Evolutionary conservation across 2,329 filamentous ascomycete genomes (phyloP).

Genomic region (Clathrospora elynae): DNA sequence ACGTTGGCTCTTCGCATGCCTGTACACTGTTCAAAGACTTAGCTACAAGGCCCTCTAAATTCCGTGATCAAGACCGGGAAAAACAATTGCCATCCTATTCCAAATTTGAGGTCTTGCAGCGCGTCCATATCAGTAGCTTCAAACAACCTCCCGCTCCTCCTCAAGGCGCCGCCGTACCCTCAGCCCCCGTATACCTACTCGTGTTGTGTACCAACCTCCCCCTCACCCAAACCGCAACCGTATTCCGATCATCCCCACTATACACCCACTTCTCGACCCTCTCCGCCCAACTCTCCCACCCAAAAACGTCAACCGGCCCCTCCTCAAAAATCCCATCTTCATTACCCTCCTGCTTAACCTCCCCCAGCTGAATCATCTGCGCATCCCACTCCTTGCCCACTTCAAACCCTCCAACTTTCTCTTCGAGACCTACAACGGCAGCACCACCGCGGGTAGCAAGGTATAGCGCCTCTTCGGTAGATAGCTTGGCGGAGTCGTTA

Average conservation of each 20-base stretch:
- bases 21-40: no score
- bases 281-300: constrained; percentile 88
- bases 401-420: constrained; percentile 78
- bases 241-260: constrained; percentile 91
- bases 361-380: constrained; percentile 73
- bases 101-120: no score
- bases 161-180: no score
- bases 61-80: no score
- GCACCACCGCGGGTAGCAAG: constrained; percentile 90
- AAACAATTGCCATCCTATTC: no score
- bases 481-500: constrained; percentile 64
- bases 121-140: no score
- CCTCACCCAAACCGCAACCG: constrained; percentile 84
- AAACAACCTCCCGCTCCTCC: no score
- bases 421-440: constrained; percentile 73
- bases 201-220: constrained; percentile 75
- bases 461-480: constrained; percentile 84
- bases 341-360: constrained; percentile 39
- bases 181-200: constrained; percentile 10
- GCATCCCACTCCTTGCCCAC: constrained; percentile 90
- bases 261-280: constrained; percentile 92
- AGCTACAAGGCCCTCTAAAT: no score
- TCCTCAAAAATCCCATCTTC: constrained; percentile 52
- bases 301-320: constrained; percentile 84
- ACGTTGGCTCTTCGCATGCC: no score